Conservation (phyloP, 2,329 filamentous ascomycete species). For the Fusarium secorum region DNA sequence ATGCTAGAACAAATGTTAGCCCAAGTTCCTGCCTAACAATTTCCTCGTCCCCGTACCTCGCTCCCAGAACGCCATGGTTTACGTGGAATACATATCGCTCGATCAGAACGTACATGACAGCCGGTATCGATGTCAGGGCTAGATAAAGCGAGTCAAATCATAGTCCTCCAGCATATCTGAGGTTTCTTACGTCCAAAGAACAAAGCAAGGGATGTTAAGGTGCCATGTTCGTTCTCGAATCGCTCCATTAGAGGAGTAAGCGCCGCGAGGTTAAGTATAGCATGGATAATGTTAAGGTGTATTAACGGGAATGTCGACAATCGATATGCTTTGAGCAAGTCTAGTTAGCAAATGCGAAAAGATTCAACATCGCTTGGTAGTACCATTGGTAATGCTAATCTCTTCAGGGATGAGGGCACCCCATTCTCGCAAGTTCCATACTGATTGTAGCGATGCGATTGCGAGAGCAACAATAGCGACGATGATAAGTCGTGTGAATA, state of each 20-base stretch:
- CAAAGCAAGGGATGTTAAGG: constrained; percentile 82
- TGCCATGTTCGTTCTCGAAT: constrained; percentile 93
- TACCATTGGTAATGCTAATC: constrained; percentile 75
- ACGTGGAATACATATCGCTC: constrained; percentile 75
- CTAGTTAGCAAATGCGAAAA: constrained; percentile 4
- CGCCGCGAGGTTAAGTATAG: constrained; percentile 79
- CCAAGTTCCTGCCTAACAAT: not conserved
- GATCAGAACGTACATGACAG: constrained; percentile 78
- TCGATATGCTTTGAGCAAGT: constrained; percentile 73
- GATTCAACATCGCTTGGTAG: not conserved
- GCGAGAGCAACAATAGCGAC: constrained; percentile 69
- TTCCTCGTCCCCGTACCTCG: constrained; percentile 67
- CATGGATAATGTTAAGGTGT: constrained; percentile 82
- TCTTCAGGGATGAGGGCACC: constrained; percentile 80
- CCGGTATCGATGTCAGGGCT: constrained; percentile 85
- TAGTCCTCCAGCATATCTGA: not conserved
- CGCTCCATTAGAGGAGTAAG: constrained; percentile 89
- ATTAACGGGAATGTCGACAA: constrained; percentile 92
- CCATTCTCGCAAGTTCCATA: constrained; percentile 79
- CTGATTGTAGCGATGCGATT: constrained; percentile 71
- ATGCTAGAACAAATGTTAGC: constrained; percentile 62
- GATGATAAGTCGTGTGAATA: constrained; percentile 80
- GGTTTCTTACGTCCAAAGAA: constrained; percentile 86
- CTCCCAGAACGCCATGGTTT: constrained; percentile 80
- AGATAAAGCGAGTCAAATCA: constrained; percentile 22